These are phyloP conservation scores for Dillenia turbinata DNA, from an alignment of 164 flowering plant genomes.

Conservation along the genomic window DNA sequence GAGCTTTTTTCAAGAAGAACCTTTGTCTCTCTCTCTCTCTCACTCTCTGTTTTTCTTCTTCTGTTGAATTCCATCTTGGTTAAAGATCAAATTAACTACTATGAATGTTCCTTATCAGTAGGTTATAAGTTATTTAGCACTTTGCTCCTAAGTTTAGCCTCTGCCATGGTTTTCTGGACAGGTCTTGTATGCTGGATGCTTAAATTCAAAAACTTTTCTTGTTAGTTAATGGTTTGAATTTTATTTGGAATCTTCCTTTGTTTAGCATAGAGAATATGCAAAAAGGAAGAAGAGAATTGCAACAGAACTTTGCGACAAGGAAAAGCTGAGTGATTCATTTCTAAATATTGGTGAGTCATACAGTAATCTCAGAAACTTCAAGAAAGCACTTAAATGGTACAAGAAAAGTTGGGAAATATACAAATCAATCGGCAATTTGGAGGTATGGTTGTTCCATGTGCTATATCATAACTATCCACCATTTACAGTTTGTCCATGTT, in stretches of 20 bases:
- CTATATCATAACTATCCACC: neutral
- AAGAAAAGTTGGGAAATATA: constrained; percentile 61
- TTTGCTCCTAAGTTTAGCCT: no score
- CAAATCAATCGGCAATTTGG: constrained; percentile 71
- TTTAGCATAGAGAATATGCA: constrained; percentile 68
- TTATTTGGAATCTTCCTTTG: constrained; percentile 8
- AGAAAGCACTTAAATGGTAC: constrained; percentile 85
- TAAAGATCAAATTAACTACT: no score
- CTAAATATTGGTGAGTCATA: constrained; percentile 84
- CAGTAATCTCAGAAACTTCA: constrained; percentile 73
- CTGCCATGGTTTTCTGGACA: no score
- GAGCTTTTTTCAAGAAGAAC: no score
- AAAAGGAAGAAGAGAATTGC: constrained; percentile 76
- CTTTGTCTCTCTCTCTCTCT: no score
- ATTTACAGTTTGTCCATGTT: neutral
- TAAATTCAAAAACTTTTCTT: neutral
- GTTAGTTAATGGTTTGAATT: neutral
- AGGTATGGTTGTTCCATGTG: constrained; percentile 42
- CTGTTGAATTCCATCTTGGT: no score
- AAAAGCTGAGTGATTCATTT: constrained; percentile 80
- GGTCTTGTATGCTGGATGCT: neutral
- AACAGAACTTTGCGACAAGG: constrained; percentile 80
- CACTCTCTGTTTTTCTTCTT: no score
- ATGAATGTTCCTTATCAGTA: no score
- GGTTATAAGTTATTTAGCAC: no score